Conservation (phyloP, 176 grass and related monocot genomes). For the Eleusine coracana region DNA sequence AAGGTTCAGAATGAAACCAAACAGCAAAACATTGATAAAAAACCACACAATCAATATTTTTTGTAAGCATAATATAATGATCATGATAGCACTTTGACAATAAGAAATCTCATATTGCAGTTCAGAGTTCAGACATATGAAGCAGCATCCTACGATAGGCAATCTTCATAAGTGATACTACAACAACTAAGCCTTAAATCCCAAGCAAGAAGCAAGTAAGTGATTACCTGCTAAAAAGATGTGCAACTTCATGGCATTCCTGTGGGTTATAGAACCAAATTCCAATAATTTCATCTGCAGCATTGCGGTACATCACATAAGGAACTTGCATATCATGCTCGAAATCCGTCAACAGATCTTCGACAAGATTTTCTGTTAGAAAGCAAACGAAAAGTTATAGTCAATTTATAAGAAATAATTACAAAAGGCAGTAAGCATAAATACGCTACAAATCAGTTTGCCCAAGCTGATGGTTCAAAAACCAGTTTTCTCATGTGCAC, state of each 20-base stretch:
- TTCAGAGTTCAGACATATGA: not conserved
- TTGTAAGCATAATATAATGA: not conserved
- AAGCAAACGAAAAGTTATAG: not conserved
- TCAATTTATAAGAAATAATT: not conserved
- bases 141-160: not conserved
- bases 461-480: not conserved
- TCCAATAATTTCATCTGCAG: constrained; percentile 52
- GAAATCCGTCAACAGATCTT: constrained; percentile 60
- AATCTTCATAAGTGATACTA: not conserved
- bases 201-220: not conserved
- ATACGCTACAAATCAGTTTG: constrained; percentile 10
- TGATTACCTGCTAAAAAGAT: constrained; percentile 57
- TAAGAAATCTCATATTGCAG: constrained; percentile 2
- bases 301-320: constrained; percentile 60
- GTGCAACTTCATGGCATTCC: constrained; percentile 63
- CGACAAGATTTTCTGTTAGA: constrained; percentile 63
- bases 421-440: not conserved
- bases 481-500: not conserved
- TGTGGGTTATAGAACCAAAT: constrained; percentile 70
- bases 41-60: not conserved
- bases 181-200: not conserved
- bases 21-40: not conserved
- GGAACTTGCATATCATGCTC: constrained; percentile 50
- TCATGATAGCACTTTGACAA: not conserved
- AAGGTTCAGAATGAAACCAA: too few species aligned